phyloP scores from a whole-genome alignment of 1,284 basidiomycete species.

The Termitomyces sp. region DNA sequence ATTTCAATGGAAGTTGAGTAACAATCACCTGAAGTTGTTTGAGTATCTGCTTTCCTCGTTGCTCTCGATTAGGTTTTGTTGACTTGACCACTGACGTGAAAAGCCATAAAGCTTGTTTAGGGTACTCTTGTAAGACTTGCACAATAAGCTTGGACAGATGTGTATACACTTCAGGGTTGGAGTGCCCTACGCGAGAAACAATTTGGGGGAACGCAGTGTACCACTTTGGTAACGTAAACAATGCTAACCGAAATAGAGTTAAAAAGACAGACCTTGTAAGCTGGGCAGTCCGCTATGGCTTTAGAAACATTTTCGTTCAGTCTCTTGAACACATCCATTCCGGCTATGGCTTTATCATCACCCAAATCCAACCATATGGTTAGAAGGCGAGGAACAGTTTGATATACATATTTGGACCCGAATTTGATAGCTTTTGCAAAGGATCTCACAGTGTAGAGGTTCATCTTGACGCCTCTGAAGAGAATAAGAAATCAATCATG shows the following conservation, averaged over 20 bases:
- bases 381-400: constrained; percentile 89
- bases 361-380: constrained; percentile 95
- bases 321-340: constrained; percentile 43
- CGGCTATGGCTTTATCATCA: constrained; percentile 45
- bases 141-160: constrained; percentile 71
- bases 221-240: constrained; percentile 58
- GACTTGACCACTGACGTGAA: constrained; percentile 90
- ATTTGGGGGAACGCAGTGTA: constrained; percentile 96
- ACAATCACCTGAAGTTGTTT: constrained; percentile 56
- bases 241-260: not conserved
- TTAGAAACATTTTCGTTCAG: constrained; percentile 53
- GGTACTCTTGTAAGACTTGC: constrained; percentile 76
- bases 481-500: constrained; percentile 5
- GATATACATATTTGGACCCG: constrained; percentile 96
- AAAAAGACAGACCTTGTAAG: constrained; percentile 63
- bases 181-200: constrained; percentile 89
- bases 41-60: constrained; percentile 64
- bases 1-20: not conserved
- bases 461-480: constrained; percentile 55
- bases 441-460: constrained; percentile 58
- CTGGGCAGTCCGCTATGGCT: constrained; percentile 59
- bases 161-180: constrained; percentile 62
- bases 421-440: constrained; percentile 74
- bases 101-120: constrained; percentile 91
- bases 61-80: constrained; percentile 59